Conservation (phyloP, 176 grass and related monocot species). For the Pharus latifolius region DNA sequence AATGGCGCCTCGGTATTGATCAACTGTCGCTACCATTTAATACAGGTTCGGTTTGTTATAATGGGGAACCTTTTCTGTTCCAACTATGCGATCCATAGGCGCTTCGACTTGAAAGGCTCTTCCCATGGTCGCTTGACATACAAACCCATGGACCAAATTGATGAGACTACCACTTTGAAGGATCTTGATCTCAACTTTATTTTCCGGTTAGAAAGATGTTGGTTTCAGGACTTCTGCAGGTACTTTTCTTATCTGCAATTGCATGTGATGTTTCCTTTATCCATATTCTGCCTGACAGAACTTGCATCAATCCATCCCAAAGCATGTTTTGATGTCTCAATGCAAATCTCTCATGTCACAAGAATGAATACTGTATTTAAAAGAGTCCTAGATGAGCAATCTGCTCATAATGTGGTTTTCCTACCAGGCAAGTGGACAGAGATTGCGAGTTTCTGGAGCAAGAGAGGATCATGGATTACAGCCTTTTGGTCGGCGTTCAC, state of each 20-base stretch:
- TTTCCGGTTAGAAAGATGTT: slow-evolving; percentile 49
- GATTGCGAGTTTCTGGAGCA: slow-evolving; percentile 85
- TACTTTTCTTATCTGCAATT: slow-evolving; percentile 7
- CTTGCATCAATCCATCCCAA: not conserved
- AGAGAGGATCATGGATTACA: slow-evolving; percentile 94
- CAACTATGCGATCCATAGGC: slow-evolving; percentile 48
- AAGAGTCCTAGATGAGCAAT: not conserved
- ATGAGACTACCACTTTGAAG: slow-evolving; percentile 62
- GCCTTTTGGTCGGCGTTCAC: slow-evolving; percentile 82
- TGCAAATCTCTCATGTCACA: not conserved
- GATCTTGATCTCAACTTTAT: slow-evolving; percentile 91
- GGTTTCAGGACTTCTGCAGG: slow-evolving; percentile 69
- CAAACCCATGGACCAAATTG: slow-evolving; percentile 66
- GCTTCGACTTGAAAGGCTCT: slow-evolving; percentile 76
- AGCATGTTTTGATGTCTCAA: not conserved
- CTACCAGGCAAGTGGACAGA: slow-evolving; percentile 73
- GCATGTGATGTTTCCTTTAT: no score
- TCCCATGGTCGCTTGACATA: slow-evolving; percentile 75
- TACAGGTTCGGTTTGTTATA: slow-evolving; percentile 79
- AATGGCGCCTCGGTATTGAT: not conserved
- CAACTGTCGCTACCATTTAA: not conserved
- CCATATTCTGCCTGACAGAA: no score
- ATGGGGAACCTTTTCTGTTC: slow-evolving; percentile 82
- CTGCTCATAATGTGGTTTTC: not conserved
- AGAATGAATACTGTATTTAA: not conserved